A percentile compares a stretch with the other conserved stretches of the same genome.
Conservation (phyloP, 192 early-diverging fungal genomes). For the Fimicolochytrium jonesii region DNA sequence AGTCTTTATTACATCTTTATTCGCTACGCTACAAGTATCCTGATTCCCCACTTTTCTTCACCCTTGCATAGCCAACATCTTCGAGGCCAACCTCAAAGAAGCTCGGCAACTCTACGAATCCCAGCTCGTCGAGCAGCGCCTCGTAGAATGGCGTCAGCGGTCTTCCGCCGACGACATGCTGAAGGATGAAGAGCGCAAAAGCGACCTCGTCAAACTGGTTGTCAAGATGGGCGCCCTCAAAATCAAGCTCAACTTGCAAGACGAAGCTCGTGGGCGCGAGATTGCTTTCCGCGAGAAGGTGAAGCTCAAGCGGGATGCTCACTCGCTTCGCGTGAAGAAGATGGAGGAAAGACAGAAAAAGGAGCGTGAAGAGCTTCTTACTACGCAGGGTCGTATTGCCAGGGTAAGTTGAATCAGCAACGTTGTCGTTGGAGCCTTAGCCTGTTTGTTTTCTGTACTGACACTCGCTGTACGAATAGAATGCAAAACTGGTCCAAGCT, state of each 20-base stretch:
- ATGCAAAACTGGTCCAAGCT: constrained; percentile 17
- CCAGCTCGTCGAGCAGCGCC: constrained; percentile 24
- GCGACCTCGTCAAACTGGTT: constrained; percentile 17
- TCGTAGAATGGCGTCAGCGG: constrained; percentile 11
- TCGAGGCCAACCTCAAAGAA: constrained; percentile 22
- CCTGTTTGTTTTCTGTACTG: neutral
- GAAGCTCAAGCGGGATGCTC: constrained; percentile 14
- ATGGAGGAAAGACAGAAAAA: constrained; percentile 24
- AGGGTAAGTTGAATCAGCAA: constrained; percentile 5
- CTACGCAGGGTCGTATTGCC: constrained; percentile 8
- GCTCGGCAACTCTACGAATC: constrained; percentile 25
- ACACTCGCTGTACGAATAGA: neutral
- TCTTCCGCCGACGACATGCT: constrained; percentile 21
- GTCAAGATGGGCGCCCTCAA: constrained; percentile 22
- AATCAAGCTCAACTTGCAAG: constrained; percentile 2
- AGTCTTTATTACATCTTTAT: neutral
- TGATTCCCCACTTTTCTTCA: no score
- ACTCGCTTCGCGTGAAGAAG: neutral
- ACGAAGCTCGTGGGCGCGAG: constrained; percentile 24
- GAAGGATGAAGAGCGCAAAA: constrained; percentile 15
- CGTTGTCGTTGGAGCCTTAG: neutral
- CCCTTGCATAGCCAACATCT: constrained; percentile 21
- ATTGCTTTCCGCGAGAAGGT: constrained; percentile 15
- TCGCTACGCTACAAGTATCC: no score
- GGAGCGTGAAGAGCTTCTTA: constrained; percentile 24